Percentiles rank a stretch among this genome's conserved stretches.
phyloP scores from a whole-genome alignment of 2,329 filamentous ascomycete species.

The Clonostachys rhizophaga region DNA sequence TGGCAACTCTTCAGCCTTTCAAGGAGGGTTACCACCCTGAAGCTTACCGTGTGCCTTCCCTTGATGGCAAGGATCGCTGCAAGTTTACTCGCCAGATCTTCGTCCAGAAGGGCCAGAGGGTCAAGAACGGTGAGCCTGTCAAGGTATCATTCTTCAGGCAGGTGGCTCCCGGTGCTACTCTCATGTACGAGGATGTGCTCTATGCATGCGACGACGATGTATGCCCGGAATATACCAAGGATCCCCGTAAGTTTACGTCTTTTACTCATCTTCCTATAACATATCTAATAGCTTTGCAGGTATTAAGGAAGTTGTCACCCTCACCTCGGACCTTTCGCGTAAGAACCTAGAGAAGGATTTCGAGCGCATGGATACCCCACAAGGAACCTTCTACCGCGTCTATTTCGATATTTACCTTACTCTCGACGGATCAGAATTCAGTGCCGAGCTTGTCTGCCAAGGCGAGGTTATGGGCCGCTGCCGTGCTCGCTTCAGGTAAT shows the following conservation, averaged over 20 bases:
- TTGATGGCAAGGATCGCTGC: conserved; percentile 96
- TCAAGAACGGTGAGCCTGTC: conserved; percentile 98
- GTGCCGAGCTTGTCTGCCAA: conserved; percentile 96
- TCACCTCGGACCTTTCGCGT: conserved; percentile 92
- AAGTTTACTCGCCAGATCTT: conserved; percentile 99
- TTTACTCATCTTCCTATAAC: not conserved
- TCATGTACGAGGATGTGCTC: conserved; percentile 99
- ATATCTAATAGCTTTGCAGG: conserved; percentile 47
- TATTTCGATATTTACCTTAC: conserved; percentile 84
- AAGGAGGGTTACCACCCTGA: conserved; percentile 98
- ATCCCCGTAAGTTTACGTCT: conserved; percentile 77
- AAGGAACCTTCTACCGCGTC: conserved; percentile 89
- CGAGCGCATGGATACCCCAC: conserved; percentile 97
- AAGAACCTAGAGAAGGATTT: conserved; percentile 99
- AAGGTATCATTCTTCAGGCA: conserved; percentile 99
- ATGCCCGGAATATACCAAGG: conserved; percentile 97
- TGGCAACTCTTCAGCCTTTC: conserved; percentile 98
- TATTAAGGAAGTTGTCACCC: conserved; percentile 97
- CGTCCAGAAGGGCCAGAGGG: conserved; percentile 95
- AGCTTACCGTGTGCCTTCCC: conserved; percentile 91
- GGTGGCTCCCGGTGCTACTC: conserved; percentile 90
- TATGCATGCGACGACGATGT: conserved; percentile 98
- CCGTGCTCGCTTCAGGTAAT: conserved; percentile 76
- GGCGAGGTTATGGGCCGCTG: conserved; percentile 98
- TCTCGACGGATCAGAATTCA: conserved; percentile 95